A percentile compares a stretch with the other conserved stretches of the same genome.
Conservation (phyloP, 2,329 filamentous ascomycete genomes). For the Botryotinia globosa region DNA sequence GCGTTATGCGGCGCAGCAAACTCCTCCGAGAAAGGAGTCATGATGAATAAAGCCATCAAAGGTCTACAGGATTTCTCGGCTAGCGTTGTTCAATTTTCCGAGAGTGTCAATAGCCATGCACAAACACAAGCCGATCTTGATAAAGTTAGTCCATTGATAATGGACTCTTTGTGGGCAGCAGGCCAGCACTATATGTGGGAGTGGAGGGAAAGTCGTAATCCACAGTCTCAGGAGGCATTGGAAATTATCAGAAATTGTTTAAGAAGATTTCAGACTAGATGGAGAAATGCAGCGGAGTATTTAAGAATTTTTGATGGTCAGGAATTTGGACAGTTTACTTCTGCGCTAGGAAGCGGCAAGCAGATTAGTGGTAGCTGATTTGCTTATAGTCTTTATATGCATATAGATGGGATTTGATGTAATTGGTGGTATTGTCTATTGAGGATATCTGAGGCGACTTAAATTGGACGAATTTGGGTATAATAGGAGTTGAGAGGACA, state of each 20-base stretch:
- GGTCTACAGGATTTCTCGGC: slow-evolving; percentile 38
- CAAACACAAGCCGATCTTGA: slow-evolving; percentile 32
- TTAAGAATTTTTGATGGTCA: slow-evolving; percentile 40
- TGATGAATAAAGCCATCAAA: slow-evolving; percentile 40
- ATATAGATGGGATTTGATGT: background rate
- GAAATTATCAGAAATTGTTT: slow-evolving; percentile 38
- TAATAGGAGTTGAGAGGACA: background rate
- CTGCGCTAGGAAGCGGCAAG: slow-evolving; percentile 30
- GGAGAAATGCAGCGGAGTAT: slow-evolving; percentile 42
- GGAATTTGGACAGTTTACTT: slow-evolving; percentile 40
- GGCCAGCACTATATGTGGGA: slow-evolving; percentile 42
- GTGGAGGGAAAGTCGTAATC: slow-evolving; percentile 41
- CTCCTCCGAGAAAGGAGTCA: slow-evolving; percentile 31
- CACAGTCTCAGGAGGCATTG: slow-evolving; percentile 35
- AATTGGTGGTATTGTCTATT: background rate
- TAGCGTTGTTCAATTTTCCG: slow-evolving; percentile 36
- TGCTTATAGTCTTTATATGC: background rate
- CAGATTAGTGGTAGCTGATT: slow-evolving; percentile 19
- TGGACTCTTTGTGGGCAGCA: slow-evolving; percentile 43
- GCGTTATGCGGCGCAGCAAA: slow-evolving; percentile 4
- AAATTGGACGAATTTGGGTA: background rate
- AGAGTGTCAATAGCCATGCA: slow-evolving; percentile 31
- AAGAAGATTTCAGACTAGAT: slow-evolving; percentile 37
- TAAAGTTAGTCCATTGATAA: slow-evolving; percentile 39
- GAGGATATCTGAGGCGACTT: background rate